Conservation (phyloP, 2,329 filamentous ascomycete species). For the Shiraia sp. region DNA sequence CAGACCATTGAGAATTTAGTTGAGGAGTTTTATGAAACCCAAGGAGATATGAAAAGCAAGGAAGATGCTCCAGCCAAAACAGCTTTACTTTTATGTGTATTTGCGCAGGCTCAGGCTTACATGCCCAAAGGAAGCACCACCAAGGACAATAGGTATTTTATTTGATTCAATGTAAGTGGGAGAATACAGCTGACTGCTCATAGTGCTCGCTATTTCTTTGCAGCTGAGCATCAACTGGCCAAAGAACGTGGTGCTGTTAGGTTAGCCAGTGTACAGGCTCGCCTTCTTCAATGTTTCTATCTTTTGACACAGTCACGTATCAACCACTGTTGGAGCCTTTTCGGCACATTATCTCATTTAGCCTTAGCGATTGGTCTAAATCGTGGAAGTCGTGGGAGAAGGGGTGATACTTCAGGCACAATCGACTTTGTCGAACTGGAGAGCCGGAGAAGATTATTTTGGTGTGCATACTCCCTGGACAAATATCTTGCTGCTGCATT, state of each 20-base stretch:
- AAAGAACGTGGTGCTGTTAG: constrained; percentile 58
- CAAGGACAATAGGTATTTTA: constrained; percentile 29
- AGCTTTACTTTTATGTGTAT: constrained; percentile 57
- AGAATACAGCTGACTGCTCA: background rate
- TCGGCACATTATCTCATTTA: constrained; percentile 61
- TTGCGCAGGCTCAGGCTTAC: constrained; percentile 57
- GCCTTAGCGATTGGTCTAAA: constrained; percentile 53
- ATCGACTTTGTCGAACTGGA: constrained; percentile 55
- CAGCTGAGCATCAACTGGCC: constrained; percentile 49
- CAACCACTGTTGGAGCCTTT: constrained; percentile 65
- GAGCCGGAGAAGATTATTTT: constrained; percentile 63
- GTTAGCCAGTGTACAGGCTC: constrained; percentile 61
- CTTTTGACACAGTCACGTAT: constrained; percentile 62
- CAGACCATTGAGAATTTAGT: constrained; percentile 55
- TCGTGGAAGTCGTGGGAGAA: constrained; percentile 46
- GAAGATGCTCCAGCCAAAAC: constrained; percentile 49
- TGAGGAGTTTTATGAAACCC: constrained; percentile 52
- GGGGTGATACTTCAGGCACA: constrained; percentile 30
- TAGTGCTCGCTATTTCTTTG: constrained; percentile 50
- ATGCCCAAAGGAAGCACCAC: constrained; percentile 35
- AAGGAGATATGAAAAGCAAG: constrained; percentile 46
- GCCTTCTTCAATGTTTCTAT: constrained; percentile 62
- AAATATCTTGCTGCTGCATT: constrained; percentile 67
- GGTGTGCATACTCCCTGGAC: constrained; percentile 66
- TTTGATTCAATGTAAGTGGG: background rate